These are phyloP conservation scores for Sabuloglossum arenarium DNA, from an alignment of 495 filamentous ascomycete genomes.

Conservation along the genomic window DNA sequence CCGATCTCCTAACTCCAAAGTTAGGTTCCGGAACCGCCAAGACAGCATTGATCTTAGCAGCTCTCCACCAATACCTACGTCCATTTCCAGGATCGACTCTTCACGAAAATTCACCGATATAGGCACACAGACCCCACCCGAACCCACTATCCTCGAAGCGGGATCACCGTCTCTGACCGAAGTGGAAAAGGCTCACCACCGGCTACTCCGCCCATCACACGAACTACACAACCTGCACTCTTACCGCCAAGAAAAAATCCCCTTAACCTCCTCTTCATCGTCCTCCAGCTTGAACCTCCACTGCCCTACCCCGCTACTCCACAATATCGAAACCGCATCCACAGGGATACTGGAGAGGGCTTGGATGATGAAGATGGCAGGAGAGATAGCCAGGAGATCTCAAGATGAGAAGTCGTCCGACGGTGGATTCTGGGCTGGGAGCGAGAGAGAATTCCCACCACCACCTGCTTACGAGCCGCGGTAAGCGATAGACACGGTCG, in stretches of 20 bases:
- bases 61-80: conserved; percentile 8
- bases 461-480: conserved; percentile 36
- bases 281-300: conserved; percentile 10
- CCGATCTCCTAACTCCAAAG: conserved; percentile 18
- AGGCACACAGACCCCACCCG: neutral
- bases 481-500: neutral
- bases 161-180: neutral
- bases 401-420: conserved; percentile 44
- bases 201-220: neutral
- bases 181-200: neutral
- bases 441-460: conserved; percentile 30
- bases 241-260: conserved; percentile 14
- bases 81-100: neutral
- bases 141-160: neutral
- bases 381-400: conserved; percentile 69
- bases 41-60: conserved; percentile 2
- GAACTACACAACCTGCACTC: neutral
- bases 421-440: conserved; percentile 24
- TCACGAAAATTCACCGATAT: neutral
- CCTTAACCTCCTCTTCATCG: conserved; percentile 15
- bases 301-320: conserved; percentile 16
- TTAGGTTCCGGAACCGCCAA: conserved; percentile 9
- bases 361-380: conserved; percentile 79
- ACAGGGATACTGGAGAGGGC: conserved; percentile 56
- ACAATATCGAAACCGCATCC: conserved; percentile 6